Percentiles rank a stretch among this genome's conserved stretches.
phyloP scores from a whole-genome alignment of 2,329 filamentous ascomycete species.

The Celoporthe dispersa region DNA sequence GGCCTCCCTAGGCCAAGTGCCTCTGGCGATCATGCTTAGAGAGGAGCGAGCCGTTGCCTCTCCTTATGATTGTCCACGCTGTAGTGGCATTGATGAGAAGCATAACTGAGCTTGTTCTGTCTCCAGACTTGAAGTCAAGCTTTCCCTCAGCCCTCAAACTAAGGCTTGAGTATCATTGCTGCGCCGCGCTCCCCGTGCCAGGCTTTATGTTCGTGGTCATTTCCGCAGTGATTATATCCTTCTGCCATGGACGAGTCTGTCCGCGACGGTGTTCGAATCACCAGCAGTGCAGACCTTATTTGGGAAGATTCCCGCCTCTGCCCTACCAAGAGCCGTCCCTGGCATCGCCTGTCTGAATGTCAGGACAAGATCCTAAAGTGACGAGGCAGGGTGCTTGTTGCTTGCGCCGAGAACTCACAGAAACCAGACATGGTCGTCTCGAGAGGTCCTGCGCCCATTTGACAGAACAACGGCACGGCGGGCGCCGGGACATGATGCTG shows the following conservation, averaged over 20 bases:
- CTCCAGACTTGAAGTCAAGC: not conserved
- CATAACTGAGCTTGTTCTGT: not conserved
- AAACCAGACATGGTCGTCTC: not conserved
- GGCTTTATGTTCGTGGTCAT: not conserved
- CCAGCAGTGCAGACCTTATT: not conserved
- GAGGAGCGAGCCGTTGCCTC: not conserved
- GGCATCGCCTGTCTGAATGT: not conserved
- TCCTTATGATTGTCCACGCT: not conserved
- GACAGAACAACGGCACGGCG: not conserved
- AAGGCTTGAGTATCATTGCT: not conserved
- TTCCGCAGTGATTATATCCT: not conserved
- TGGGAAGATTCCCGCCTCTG: not conserved
- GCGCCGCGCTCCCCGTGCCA: not conserved
- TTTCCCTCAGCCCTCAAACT: too few species aligned
- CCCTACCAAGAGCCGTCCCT: too few species aligned
- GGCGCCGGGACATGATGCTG: not conserved
- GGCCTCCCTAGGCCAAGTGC: not conserved
- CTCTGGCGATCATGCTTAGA: not conserved
- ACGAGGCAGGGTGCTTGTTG: conserved; percentile 4
- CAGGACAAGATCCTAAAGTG: not conserved
- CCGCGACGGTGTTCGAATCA: not conserved
- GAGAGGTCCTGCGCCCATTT: not conserved
- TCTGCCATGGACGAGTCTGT: not conserved
- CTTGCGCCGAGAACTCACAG: conserved; percentile 9
- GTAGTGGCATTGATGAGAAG: not conserved